These are phyloP conservation scores for Rhododendron ovatum DNA, from an alignment of 148 eudicot species.

Conservation along the genomic window DNA sequence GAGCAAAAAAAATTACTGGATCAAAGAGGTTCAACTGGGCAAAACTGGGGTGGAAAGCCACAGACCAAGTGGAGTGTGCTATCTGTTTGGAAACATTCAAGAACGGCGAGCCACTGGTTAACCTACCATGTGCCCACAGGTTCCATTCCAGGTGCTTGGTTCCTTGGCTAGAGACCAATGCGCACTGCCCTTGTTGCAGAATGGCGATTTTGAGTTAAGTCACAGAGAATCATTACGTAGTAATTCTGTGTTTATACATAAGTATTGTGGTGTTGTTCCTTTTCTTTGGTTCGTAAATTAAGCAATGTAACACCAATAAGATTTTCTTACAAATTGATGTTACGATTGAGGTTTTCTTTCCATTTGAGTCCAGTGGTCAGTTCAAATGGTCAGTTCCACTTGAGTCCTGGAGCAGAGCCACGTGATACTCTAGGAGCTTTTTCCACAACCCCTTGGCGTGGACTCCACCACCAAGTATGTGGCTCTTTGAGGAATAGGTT, in stretches of 20 bases:
- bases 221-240: background rate
- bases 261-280: background rate
- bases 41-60: conserved; percentile 46
- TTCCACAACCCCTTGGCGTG: too few species aligned
- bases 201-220: conserved; percentile 18
- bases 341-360: background rate
- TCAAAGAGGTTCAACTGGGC: conserved; percentile 40
- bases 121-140: conserved; percentile 56
- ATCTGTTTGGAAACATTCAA: conserved; percentile 65
- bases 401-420: too few species aligned
- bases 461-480: background rate
- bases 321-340: background rate
- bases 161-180: conserved; percentile 66
- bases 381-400: too few species aligned
- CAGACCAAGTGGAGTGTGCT: conserved; percentile 64
- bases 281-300: background rate
- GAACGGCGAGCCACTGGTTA: conserved; percentile 44
- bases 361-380: background rate
- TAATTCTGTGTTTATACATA: background rate
- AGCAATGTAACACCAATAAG: background rate
- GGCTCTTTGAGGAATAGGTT: background rate
- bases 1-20: conserved; percentile 24
- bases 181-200: conserved; percentile 86
- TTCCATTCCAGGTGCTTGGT: conserved; percentile 68
- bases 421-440: too few species aligned